Evolutionary conservation across 1,284 basidiomycete species (phyloP).

Genomic region (Irpex sp.): DNA sequence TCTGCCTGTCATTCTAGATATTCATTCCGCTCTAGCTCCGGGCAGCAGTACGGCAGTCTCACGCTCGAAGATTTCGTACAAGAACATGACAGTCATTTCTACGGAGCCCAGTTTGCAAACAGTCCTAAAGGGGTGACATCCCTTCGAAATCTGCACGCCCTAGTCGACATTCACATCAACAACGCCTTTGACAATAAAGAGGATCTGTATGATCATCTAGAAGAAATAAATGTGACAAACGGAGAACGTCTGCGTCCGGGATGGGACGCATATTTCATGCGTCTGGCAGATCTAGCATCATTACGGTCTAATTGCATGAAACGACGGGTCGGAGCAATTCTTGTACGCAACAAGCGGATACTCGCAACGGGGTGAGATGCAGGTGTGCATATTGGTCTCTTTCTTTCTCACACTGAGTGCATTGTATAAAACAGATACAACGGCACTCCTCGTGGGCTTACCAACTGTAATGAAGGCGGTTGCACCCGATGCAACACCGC

Average conservation of each 20-base stretch:
- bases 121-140: neutral
- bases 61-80: slow-evolving; percentile 52
- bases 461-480: slow-evolving; percentile 88
- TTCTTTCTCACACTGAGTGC: too few species aligned
- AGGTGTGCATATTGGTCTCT: too few species aligned
- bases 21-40: slow-evolving; percentile 1
- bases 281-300: slow-evolving; percentile 83
- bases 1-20: neutral
- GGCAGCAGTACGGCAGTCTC: slow-evolving; percentile 23
- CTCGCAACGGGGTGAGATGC: slow-evolving; percentile 79
- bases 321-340: slow-evolving; percentile 88
- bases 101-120: slow-evolving; percentile 16
- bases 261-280: slow-evolving; percentile 98
- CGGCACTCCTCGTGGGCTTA: slow-evolving; percentile 88
- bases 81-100: slow-evolving; percentile 28
- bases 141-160: slow-evolving; percentile 6
- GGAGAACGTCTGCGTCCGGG: slow-evolving; percentile 75
- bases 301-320: slow-evolving; percentile 97
- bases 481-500: slow-evolving; percentile 77
- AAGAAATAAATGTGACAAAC: slow-evolving; percentile 66
- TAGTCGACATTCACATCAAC: slow-evolving; percentile 63
- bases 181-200: slow-evolving; percentile 65
- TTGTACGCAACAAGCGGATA: slow-evolving; percentile 86
- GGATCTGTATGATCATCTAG: slow-evolving; percentile 62
- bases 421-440: slow-evolving; percentile 68